A percentile compares a stretch with the other conserved stretches of the same genome.
phyloP scores from a whole-genome alignment of 345 rosid genomes.

The Melaleuca alternifolia region DNA sequence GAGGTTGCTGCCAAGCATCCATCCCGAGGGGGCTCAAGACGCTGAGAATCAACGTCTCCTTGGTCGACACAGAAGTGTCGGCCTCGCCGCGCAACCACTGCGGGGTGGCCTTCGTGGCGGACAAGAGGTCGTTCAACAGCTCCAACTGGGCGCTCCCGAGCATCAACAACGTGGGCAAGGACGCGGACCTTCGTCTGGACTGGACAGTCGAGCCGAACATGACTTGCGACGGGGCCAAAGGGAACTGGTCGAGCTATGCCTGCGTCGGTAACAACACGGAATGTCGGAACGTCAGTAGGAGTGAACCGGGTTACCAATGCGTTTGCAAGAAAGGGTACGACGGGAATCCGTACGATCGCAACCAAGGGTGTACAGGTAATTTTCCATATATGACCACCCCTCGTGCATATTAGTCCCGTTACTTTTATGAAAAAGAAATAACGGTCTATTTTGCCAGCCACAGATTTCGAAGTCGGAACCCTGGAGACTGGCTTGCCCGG shows the following conservation, averaged over 20 bases:
- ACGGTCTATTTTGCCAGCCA: no score
- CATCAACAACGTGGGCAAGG: rapidly evolving
- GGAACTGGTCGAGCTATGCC: not conserved
- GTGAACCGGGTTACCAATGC: not conserved
- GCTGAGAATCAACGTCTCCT: rapidly evolving
- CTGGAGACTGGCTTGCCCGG: no score
- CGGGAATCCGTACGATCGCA: not conserved
- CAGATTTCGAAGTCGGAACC: no score
- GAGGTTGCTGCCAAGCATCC: not conserved
- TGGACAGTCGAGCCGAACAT: not conserved
- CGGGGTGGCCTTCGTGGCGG: not conserved
- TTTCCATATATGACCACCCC: no score
- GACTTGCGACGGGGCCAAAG: rapidly evolving
- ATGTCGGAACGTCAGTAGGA: rapidly evolving
- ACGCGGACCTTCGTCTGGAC: not conserved
- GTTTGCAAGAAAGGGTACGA: rapidly evolving
- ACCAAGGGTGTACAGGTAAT: not conserved
- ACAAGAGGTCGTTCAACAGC: not conserved
- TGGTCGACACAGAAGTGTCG: rapidly evolving
- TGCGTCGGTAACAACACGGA: no score
- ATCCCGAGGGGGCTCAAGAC: not conserved
- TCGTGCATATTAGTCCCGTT: not conserved
- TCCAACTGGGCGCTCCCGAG: not conserved
- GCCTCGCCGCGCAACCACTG: not conserved
- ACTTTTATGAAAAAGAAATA: no score